Percentiles rank a stretch among this genome's conserved stretches.
These are phyloP conservation scores for Daphne laureola DNA, from an alignment of 441 rosid species.

Conservation along the genomic window DNA sequence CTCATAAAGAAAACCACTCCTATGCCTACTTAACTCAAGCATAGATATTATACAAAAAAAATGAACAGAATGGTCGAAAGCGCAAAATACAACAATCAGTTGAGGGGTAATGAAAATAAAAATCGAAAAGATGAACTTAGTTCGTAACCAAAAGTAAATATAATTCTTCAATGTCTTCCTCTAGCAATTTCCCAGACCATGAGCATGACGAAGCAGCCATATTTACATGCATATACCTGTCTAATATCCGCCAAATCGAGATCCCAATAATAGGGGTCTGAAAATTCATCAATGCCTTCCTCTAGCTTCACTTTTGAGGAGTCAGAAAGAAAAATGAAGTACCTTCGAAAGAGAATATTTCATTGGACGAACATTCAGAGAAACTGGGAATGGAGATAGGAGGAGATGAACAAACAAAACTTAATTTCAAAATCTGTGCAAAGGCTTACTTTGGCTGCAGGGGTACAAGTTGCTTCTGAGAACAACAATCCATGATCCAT, in stretches of 20 bases:
- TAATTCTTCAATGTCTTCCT: too few species aligned
- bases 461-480: slow-evolving; percentile 66
- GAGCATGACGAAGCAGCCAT: background rate
- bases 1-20: too few species aligned
- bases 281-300: slow-evolving; percentile 83
- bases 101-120: too few species aligned
- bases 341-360: slow-evolving; percentile 37
- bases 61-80: too few species aligned
- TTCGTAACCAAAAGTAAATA: too few species aligned
- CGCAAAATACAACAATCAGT: too few species aligned
- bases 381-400: slow-evolving; percentile 3
- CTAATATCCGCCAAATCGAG: slow-evolving; percentile 67
- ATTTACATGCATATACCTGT: slow-evolving; percentile 40
- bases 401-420: background rate
- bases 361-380: slow-evolving; percentile 9
- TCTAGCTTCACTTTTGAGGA: slow-evolving; percentile 63
- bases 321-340: slow-evolving; percentile 76
- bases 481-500: slow-evolving; percentile 86
- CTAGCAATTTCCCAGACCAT: slow-evolving; percentile 1
- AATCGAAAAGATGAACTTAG: too few species aligned
- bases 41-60: too few species aligned
- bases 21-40: too few species aligned
- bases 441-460: slow-evolving; percentile 75
- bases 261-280: slow-evolving; percentile 78
- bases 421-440: background rate